Evolutionary conservation across 2,329 filamentous ascomycete genomes (phyloP).

Genomic region (Calonectria naviculata): DNA sequence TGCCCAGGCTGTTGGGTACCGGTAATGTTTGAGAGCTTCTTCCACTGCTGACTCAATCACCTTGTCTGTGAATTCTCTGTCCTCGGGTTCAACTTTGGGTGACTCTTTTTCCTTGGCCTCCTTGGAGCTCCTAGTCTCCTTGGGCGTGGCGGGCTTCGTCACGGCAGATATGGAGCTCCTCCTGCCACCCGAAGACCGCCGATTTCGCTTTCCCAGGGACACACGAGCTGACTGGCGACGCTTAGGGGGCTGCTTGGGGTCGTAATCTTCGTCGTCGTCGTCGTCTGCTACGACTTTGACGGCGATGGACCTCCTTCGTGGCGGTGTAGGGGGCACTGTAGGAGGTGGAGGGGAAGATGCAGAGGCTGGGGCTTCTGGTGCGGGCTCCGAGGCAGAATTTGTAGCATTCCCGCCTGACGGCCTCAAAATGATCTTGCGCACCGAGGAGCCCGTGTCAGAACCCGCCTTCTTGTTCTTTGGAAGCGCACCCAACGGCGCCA

Average conservation of each 20-base stretch:
- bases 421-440: slow-evolving; percentile 60
- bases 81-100: slow-evolving; percentile 40
- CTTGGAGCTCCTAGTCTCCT: background rate
- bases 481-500: slow-evolving; percentile 82
- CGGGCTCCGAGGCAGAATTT: slow-evolving; percentile 37
- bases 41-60: slow-evolving; percentile 69
- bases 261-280: slow-evolving; percentile 56
- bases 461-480: slow-evolving; percentile 66
- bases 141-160: slow-evolving; percentile 31
- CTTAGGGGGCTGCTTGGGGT: slow-evolving; percentile 49
- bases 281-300: slow-evolving; percentile 45
- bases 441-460: slow-evolving; percentile 40
- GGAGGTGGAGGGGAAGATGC: slow-evolving; percentile 36
- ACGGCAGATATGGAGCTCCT: slow-evolving; percentile 34
- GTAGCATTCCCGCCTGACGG: slow-evolving; percentile 46
- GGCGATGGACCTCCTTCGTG: slow-evolving; percentile 39
- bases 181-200: slow-evolving; percentile 35
- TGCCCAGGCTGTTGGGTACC: slow-evolving; percentile 72
- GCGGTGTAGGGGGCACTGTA: slow-evolving; percentile 38
- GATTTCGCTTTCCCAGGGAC: slow-evolving; percentile 43
- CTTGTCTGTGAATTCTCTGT: slow-evolving; percentile 60
- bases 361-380: slow-evolving; percentile 34
- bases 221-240: slow-evolving; percentile 48
- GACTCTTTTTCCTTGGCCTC: slow-evolving; percentile 29
- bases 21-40: slow-evolving; percentile 65